These are phyloP conservation scores for Nannochloropsis salina DNA, from an alignment of 108 stramenopile genomes.

Conservation along the genomic window DNA sequence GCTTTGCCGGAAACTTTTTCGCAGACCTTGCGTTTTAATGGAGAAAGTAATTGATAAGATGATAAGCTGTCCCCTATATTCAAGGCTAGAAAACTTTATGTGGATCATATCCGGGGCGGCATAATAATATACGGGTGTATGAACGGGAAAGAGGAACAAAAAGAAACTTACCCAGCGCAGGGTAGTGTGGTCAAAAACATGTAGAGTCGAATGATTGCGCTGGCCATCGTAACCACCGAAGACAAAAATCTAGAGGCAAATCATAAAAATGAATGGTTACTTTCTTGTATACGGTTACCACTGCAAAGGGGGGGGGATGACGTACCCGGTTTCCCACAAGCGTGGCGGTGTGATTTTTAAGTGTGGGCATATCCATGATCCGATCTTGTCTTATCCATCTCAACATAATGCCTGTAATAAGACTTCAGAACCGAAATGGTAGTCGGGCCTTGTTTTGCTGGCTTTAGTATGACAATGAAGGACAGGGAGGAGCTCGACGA, in stretches of 20 bases:
- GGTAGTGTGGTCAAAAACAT: constrained; percentile 31
- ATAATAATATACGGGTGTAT: not conserved
- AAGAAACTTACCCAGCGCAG: constrained; percentile 18
- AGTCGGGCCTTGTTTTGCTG: too few relatives aligned
- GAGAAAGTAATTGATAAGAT: not conserved
- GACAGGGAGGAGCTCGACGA: too few relatives aligned
- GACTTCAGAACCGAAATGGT: too few relatives aligned
- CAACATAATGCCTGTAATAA: not conserved
- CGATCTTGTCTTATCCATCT: not conserved
- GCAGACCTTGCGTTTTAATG: not conserved
- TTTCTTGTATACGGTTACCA: too few relatives aligned
- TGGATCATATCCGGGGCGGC: not conserved
- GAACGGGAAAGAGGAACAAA: not conserved
- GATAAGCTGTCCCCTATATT: not conserved
- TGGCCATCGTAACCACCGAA: constrained; percentile 91
- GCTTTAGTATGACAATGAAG: too few relatives aligned
- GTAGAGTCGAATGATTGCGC: constrained; percentile 71
- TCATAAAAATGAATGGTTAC: too few relatives aligned
- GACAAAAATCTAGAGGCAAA: constrained; percentile 59
- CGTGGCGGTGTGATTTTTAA: constrained; percentile 42
- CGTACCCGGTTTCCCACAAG: constrained; percentile 33
- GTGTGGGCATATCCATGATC: not conserved
- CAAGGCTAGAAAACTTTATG: not conserved
- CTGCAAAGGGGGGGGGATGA: not conserved
- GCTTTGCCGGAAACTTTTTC: constrained; percentile 18